Conservation (phyloP, 2,329 filamentous ascomycete species). For the Bipolaris sorokiniana region DNA sequence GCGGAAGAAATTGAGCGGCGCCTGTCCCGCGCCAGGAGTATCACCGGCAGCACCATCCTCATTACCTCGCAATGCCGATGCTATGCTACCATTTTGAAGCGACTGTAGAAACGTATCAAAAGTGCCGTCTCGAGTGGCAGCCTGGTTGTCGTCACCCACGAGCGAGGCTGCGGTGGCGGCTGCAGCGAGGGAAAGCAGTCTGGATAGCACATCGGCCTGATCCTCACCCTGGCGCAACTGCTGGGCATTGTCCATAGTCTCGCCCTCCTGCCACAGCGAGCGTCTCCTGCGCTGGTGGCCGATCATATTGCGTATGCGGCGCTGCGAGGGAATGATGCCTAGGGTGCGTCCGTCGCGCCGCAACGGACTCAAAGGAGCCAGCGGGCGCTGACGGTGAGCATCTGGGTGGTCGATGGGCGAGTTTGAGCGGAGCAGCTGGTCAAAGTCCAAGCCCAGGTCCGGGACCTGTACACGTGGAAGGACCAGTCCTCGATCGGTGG, state of each 20-base stretch:
- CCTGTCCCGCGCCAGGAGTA: slow-evolving; percentile 50
- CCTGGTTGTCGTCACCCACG: slow-evolving; percentile 64
- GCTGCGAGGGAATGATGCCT: slow-evolving; percentile 46
- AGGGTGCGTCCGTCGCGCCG: slow-evolving; percentile 43
- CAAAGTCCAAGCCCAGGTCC: slow-evolving; percentile 49
- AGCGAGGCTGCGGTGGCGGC: slow-evolving; percentile 69
- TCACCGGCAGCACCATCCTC: slow-evolving; percentile 49
- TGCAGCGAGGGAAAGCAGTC: slow-evolving; percentile 67
- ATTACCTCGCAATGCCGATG: slow-evolving; percentile 60
- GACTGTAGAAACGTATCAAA: slow-evolving; percentile 69
- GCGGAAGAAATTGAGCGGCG: slow-evolving; percentile 70
- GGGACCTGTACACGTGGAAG: slow-evolving; percentile 43
- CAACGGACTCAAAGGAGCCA: slow-evolving; percentile 26
- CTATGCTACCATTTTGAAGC: slow-evolving; percentile 64
- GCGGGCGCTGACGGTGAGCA: slow-evolving; percentile 26
- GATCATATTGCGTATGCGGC: slow-evolving; percentile 51
- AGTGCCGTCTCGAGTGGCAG: slow-evolving; percentile 64
- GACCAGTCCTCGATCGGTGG: slow-evolving; percentile 41
- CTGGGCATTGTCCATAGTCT: slow-evolving; percentile 36
- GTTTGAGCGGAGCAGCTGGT: slow-evolving; percentile 36
- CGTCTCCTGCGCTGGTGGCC: slow-evolving; percentile 58
- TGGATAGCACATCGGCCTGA: slow-evolving; percentile 66
- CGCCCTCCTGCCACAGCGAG: slow-evolving; percentile 50
- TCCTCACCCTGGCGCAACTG: slow-evolving; percentile 61
- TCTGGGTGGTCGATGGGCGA: slow-evolving; percentile 26